Evolutionary conservation across 225 moss, liverwort and hornwort genomes (phyloP).

Genomic region (Pseudoscleropodium purum): DNA sequence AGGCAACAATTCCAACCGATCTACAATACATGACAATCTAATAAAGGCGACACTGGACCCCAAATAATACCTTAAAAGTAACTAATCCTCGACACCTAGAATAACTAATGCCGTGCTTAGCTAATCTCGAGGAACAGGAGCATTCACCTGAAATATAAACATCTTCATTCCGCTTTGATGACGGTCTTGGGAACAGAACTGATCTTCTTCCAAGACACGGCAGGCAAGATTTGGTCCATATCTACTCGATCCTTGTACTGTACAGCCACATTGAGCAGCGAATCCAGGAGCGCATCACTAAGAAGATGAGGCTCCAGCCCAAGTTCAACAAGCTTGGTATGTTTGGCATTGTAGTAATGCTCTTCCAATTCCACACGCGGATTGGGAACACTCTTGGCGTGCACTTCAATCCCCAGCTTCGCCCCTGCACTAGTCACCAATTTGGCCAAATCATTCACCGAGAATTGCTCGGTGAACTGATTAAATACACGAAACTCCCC

Average conservation of each 20-base stretch:
- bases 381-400: conserved; percentile 62
- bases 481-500: conserved; percentile 96
- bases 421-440: conserved; percentile 74
- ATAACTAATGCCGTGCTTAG: neutral
- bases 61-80: neutral
- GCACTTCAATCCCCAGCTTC: conserved; percentile 75
- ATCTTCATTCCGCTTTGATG: conserved; percentile 37
- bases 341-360: conserved; percentile 98
- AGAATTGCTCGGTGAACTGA: conserved; percentile 96
- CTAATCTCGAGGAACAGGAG: neutral
- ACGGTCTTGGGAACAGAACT: conserved; percentile 76
- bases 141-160: neutral
- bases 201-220: conserved; percentile 89
- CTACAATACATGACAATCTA: neutral
- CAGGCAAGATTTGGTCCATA: conserved; percentile 75
- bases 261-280: conserved; percentile 84
- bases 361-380: conserved; percentile 92
- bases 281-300: conserved; percentile 74
- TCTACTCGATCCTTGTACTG: conserved; percentile 78
- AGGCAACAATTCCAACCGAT: neutral
- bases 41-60: neutral
- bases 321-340: conserved; percentile 82
- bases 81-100: neutral
- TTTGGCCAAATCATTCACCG: conserved; percentile 80
- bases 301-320: conserved; percentile 87